phyloP scores from a whole-genome alignment of 1,139 yeast genomes.

The Scheffersomyces parashehatae region DNA sequence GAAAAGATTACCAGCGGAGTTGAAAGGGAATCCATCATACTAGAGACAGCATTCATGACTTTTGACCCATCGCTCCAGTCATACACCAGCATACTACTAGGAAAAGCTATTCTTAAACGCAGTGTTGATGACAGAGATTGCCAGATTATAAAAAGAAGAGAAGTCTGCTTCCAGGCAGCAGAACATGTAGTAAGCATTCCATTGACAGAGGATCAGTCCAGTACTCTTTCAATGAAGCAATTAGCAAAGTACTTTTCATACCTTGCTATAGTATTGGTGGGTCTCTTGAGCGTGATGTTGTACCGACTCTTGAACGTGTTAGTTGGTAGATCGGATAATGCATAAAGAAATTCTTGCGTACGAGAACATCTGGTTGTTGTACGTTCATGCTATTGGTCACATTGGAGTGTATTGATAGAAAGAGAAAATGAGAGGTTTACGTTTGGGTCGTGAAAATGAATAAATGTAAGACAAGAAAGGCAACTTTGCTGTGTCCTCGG shows the following conservation, averaged over 20 bases:
- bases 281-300: constrained; percentile 20
- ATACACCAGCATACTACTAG: constrained; percentile 41
- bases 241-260: constrained; percentile 23
- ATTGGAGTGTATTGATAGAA: too few relatives aligned
- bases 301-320: constrained; percentile 27
- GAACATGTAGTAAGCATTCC: constrained; percentile 48
- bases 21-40: constrained; percentile 33
- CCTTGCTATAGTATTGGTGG: constrained; percentile 20
- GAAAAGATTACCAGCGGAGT: constrained; percentile 41
- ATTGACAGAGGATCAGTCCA: constrained; percentile 30
- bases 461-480: too few relatives aligned
- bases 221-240: constrained; percentile 18
- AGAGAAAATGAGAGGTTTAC: too few relatives aligned
- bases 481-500: too few relatives aligned
- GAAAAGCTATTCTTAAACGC: constrained; percentile 43
- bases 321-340: background rate
- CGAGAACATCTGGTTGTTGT: too few relatives aligned
- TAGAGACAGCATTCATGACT: constrained; percentile 31
- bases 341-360: too few relatives aligned
- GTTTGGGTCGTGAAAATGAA: too few relatives aligned
- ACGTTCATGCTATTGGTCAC: too few relatives aligned
- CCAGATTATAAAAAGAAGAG: constrained; percentile 37
- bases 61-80: constrained; percentile 38
- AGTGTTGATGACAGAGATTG: constrained; percentile 33
- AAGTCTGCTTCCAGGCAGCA: constrained; percentile 44